Evolutionary conservation across 805 yeast species (phyloP).

Genomic region (Teunomyces cretensis): DNA sequence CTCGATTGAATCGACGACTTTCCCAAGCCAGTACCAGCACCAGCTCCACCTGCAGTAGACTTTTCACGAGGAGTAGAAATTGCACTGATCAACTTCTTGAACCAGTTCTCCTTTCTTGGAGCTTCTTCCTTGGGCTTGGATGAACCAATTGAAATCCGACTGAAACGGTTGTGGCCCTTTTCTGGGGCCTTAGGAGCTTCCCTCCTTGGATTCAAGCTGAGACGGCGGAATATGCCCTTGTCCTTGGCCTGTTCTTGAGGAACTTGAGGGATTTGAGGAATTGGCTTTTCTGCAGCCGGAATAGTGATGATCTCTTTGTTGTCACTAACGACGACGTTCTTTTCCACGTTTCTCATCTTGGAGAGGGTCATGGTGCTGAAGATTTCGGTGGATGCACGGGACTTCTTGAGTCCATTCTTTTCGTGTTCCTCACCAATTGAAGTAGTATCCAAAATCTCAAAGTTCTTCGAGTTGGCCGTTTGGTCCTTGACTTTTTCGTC

Average conservation of each 20-base stretch:
- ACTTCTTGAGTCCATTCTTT: slow-evolving; percentile 12
- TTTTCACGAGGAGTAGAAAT: slow-evolving; percentile 8
- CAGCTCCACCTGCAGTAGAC: slow-evolving; percentile 2
- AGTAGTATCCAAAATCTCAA: slow-evolving; percentile 22
- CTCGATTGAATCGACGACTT: slow-evolving; percentile 8
- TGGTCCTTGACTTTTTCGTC: slow-evolving; percentile 2
- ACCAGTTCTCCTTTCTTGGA: slow-evolving; percentile 33
- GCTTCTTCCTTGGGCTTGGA: slow-evolving; percentile 15
- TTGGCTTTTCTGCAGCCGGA: slow-evolving; percentile 1
- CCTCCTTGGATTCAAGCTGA: slow-evolving; percentile 38
- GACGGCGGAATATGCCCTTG: slow-evolving; percentile 19
- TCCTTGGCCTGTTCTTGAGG: background rate
- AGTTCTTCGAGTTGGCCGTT: slow-evolving; percentile 12
- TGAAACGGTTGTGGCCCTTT: slow-evolving; percentile 25
- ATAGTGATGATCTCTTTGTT: background rate
- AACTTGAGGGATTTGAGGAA: background rate
- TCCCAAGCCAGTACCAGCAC: slow-evolving; percentile 3
- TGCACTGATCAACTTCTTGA: slow-evolving; percentile 33
- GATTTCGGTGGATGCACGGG: slow-evolving; percentile 29
- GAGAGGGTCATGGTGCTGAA: slow-evolving; percentile 27
- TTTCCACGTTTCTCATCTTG: slow-evolving; percentile 1
- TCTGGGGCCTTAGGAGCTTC: slow-evolving; percentile 41
- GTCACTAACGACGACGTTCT: slow-evolving; percentile 1
- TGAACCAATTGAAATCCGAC: slow-evolving; percentile 32
- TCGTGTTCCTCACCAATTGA: slow-evolving; percentile 17